These are phyloP conservation scores for Eimeria acervulina DNA, from an alignment of 169 alveolate species.

Conservation along the genomic window DNA sequence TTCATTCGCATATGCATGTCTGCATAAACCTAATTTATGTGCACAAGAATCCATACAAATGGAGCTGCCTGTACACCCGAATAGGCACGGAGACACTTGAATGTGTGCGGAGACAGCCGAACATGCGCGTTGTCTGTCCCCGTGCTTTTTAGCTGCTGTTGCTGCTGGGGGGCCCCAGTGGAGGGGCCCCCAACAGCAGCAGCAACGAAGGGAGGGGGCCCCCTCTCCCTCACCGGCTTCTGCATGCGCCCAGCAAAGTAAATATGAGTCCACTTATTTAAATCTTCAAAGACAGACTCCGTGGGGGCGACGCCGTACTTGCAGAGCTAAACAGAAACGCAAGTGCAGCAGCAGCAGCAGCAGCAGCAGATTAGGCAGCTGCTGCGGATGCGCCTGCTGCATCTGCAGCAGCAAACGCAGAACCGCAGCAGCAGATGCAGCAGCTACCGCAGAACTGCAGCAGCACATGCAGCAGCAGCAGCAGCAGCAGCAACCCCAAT, in stretches of 20 bases:
- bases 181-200: background rate
- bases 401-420: too few species aligned
- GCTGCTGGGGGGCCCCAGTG: background rate
- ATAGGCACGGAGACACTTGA: background rate
- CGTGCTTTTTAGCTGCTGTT: background rate
- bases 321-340: constrained; percentile 6
- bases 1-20: background rate
- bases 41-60: background rate
- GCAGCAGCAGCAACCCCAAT: background rate
- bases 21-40: background rate
- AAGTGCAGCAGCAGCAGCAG: background rate
- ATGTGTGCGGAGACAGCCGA: too few species aligned
- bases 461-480: too few species aligned
- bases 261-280: background rate
- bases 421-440: too few species aligned
- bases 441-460: too few species aligned
- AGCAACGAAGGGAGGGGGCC: background rate
- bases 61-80: background rate
- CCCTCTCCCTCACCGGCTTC: background rate
- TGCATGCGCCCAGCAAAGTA: constrained; percentile 61
- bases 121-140: background rate
- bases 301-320: constrained; percentile 25
- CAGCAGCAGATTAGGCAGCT: background rate
- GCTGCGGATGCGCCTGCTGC: too few species aligned
- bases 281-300: background rate